phyloP scores from a whole-genome alignment of 768 basidiomycete genomes.

The Gautieria morchelliformis region DNA sequence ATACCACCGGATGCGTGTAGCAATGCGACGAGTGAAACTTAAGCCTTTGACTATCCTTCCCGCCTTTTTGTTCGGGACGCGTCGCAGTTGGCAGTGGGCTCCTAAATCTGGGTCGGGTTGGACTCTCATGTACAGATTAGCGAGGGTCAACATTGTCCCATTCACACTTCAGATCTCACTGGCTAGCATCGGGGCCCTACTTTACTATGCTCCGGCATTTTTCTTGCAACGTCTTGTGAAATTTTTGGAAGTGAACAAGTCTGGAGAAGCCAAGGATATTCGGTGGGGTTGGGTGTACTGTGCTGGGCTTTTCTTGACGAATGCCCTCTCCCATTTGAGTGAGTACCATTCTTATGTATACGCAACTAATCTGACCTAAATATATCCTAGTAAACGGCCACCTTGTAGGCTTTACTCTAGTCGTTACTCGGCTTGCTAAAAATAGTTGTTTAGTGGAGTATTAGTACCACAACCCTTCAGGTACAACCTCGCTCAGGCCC shows the following conservation, averaged over 20 bases:
- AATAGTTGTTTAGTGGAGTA: neutral
- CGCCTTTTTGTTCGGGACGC: neutral
- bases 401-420: conserved; percentile 19
- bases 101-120: conserved; percentile 56
- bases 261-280: conserved; percentile 33
- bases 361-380: neutral
- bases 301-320: conserved; percentile 39
- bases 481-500: neutral
- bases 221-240: conserved; percentile 51
- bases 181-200: conserved; percentile 44
- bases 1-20: conserved; percentile 54
- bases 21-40: conserved; percentile 41
- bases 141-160: conserved; percentile 40
- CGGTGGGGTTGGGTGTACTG: conserved; percentile 71
- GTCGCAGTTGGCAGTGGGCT: conserved; percentile 43
- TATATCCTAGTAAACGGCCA: conserved; percentile 48
- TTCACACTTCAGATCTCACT: conserved; percentile 37
- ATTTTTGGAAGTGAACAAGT: conserved; percentile 57
- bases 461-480: conserved; percentile 2
- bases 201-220: conserved; percentile 57
- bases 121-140: conserved; percentile 50
- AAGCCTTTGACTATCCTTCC: neutral
- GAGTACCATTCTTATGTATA: conserved; percentile 13
- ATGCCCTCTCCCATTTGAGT: conserved; percentile 35
- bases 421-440: neutral